A percentile compares a stretch with the other conserved stretches of the same genome.
phyloP scores from a whole-genome alignment of 108 stramenopile genomes.

The Nitzschia inconspicua region DNA sequence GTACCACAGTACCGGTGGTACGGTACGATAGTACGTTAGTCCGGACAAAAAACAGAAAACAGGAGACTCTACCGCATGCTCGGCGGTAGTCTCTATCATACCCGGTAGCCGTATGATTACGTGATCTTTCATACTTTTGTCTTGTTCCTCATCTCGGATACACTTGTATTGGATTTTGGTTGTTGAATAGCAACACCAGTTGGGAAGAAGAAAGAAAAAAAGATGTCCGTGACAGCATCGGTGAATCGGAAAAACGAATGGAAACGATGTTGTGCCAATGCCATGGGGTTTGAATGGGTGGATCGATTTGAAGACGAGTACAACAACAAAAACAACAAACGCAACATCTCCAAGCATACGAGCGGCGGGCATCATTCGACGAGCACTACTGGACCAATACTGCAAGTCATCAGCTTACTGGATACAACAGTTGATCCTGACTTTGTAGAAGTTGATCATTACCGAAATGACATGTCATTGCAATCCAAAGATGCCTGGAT shows the following conservation, averaged over 20 bases:
- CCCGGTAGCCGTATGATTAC: too few relatives aligned
- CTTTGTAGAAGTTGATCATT: slow-evolving; percentile 10
- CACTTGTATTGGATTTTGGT: too few relatives aligned
- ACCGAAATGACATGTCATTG: background rate
- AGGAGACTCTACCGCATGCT: too few relatives aligned
- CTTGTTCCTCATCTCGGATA: too few relatives aligned
- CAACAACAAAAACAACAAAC: background rate
- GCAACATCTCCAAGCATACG: background rate
- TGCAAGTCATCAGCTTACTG: slow-evolving; percentile 25
- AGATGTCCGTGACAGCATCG: too few relatives aligned
- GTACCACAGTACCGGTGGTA: too few relatives aligned
- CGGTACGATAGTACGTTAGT: too few relatives aligned
- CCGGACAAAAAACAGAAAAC: too few relatives aligned
- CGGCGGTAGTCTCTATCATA: too few relatives aligned
- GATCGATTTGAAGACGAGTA: slow-evolving; percentile 18
- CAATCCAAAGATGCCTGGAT: slow-evolving; percentile 34
- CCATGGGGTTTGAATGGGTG: slow-evolving; percentile 39
- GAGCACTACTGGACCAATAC: background rate
- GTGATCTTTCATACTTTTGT: too few relatives aligned
- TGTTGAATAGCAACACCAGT: too few relatives aligned
- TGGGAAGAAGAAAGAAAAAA: too few relatives aligned
- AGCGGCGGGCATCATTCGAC: background rate
- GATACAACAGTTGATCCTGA: background rate
- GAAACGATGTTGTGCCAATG: slow-evolving; percentile 26
- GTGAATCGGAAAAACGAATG: slow-evolving; percentile 32